Conservation (phyloP, 441 rosid genomes). For the Daphne laureola region DNA sequence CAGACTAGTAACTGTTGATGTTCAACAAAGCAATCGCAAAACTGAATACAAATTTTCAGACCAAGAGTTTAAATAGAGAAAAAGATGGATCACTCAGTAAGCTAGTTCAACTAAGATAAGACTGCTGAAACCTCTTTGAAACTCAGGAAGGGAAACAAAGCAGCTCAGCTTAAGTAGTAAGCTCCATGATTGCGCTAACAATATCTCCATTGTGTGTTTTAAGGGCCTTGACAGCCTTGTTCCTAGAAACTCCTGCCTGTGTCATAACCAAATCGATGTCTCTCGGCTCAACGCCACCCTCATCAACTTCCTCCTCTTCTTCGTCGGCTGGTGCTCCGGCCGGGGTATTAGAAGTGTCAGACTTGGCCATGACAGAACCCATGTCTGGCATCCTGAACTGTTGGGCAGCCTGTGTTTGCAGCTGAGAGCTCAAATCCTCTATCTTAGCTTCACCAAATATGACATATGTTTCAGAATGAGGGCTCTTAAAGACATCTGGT, state of each 20-base stretch:
- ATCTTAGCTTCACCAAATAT: conserved; percentile 57
- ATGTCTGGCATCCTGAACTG: conserved; percentile 54
- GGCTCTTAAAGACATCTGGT: conserved; percentile 57
- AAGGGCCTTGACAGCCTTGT: conserved; percentile 54
- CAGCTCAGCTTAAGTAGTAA: conserved; percentile 29
- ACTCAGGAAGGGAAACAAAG: not conserved
- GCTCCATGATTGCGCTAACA: conserved; percentile 60
- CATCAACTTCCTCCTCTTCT: conserved; percentile 54
- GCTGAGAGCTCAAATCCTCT: conserved; percentile 62
- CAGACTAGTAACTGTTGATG: no score
- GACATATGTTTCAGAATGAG: conserved; percentile 51
- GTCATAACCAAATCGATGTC: conserved; percentile 63
- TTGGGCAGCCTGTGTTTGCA: conserved; percentile 57
- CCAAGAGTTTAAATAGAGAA: not conserved
- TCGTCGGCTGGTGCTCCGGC: conserved; percentile 32
- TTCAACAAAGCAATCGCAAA: no score
- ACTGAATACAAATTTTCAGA: no score
- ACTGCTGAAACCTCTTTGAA: conserved; percentile 5
- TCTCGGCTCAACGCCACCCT: conserved; percentile 46
- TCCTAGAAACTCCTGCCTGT: conserved; percentile 48
- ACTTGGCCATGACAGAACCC: conserved; percentile 31
- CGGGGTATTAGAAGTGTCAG: conserved; percentile 34
- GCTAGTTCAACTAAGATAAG: conserved; percentile 4
- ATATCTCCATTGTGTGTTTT: conserved; percentile 44
- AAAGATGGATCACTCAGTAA: not conserved